Evolutionary conservation across 306 rosid genomes (phyloP).

Genomic region (Abrus pulchellus): DNA sequence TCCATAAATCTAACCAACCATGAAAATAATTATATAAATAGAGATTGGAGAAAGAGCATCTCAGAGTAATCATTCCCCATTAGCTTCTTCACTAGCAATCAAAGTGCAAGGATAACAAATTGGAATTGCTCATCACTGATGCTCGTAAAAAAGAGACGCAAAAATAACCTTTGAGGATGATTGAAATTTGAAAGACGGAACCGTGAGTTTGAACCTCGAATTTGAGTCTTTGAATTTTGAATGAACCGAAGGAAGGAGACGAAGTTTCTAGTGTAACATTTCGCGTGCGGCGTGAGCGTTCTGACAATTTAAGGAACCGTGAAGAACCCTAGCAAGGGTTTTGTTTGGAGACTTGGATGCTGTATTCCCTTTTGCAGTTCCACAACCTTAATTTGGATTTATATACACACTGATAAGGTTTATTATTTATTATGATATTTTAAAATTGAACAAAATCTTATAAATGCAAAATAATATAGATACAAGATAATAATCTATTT

Average conservation of each 20-base stretch:
- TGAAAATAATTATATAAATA: neutral
- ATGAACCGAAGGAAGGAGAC: neutral
- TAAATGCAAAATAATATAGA: too few relatives aligned
- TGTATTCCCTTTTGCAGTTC: neutral
- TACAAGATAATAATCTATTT: too few relatives aligned
- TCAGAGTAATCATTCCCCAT: constrained; percentile 74
- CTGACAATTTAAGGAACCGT: constrained; percentile 21
- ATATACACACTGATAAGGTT: too few relatives aligned
- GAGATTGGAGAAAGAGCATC: constrained; percentile 50
- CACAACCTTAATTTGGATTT: neutral
- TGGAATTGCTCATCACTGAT: constrained; percentile 54
- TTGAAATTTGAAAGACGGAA: neutral
- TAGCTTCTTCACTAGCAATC: constrained; percentile 75
- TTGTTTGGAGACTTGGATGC: neutral
- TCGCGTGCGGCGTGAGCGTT: neutral
- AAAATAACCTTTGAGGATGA: neutral
- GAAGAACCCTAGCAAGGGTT: constrained; percentile 39
- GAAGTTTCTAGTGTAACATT: neutral
- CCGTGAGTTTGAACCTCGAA: neutral
- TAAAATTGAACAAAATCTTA: too few relatives aligned
- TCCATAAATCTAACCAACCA: constrained; percentile 34
- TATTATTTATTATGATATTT: too few relatives aligned
- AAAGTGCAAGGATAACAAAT: constrained; percentile 78
- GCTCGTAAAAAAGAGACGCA: constrained; percentile 15
- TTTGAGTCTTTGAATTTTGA: neutral